Evolutionary conservation across 192 early-diverging fungal genomes (phyloP).

Genomic region (Dimargaris verticillata): DNA sequence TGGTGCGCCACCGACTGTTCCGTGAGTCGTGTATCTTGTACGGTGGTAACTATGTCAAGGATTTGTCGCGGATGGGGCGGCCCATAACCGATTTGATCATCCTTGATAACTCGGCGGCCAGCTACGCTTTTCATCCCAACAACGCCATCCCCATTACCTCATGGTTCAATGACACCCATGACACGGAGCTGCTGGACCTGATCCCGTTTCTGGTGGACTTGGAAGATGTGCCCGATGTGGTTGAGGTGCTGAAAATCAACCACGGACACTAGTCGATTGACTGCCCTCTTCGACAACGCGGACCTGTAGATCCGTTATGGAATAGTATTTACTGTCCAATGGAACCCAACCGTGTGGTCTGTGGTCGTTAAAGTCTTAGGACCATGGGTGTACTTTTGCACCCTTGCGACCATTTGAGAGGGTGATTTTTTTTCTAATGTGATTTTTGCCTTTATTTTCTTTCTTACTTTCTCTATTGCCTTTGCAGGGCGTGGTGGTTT

Average conservation of each 20-base stretch:
- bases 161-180: slow-evolving; percentile 95
- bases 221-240: slow-evolving; percentile 74
- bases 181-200: slow-evolving; percentile 86
- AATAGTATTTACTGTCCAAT: too few relatives aligned
- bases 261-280: too few relatives aligned
- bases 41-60: slow-evolving; percentile 97
- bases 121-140: slow-evolving; percentile 84
- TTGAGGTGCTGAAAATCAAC: slow-evolving; percentile 51
- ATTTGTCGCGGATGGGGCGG: slow-evolving; percentile 76
- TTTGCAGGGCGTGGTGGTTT: too few relatives aligned
- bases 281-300: too few relatives aligned
- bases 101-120: slow-evolving; percentile 92
- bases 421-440: too few relatives aligned
- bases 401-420: too few relatives aligned
- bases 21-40: slow-evolving; percentile 88
- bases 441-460: too few relatives aligned
- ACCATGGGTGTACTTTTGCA: too few relatives aligned
- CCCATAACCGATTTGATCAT: slow-evolving; percentile 73
- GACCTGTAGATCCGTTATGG: too few relatives aligned
- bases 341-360: too few relatives aligned
- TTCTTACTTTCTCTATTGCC: too few relatives aligned
- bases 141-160: slow-evolving; percentile 92
- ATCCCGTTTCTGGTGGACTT: slow-evolving; percentile 89
- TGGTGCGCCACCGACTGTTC: slow-evolving; percentile 86
- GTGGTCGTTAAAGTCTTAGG: too few relatives aligned